A percentile compares a stretch with the other conserved stretches of the same genome.
These are phyloP conservation scores for Chlamydomonas reinhardtii DNA, from an alignment of 163 green algal genomes.

Conservation along the genomic window DNA sequence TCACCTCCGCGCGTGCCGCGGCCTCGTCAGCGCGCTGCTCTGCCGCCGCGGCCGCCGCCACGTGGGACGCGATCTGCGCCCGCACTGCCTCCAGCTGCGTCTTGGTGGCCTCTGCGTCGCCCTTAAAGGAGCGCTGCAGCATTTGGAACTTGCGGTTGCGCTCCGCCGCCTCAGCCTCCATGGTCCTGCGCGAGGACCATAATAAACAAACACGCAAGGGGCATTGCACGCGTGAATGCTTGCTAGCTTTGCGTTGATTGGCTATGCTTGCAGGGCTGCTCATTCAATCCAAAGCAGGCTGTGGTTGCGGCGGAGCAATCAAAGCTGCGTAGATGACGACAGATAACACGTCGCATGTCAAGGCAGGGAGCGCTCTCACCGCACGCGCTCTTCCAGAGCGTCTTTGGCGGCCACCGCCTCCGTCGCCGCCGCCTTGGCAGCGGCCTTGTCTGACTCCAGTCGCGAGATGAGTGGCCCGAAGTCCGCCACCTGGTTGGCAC, in stretches of 20 bases:
- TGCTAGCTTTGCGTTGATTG: too few relatives aligned
- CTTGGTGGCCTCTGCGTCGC: constrained; percentile 12
- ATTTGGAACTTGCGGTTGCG: constrained; percentile 53
- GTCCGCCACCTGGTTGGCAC: constrained; percentile 6
- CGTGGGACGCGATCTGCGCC: constrained; percentile 24
- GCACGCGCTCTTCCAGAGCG: constrained; percentile 34
- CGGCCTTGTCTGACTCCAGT: constrained; percentile 32
- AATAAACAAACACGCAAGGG: neutral
- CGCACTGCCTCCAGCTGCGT: constrained; percentile 36
- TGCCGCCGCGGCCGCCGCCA: constrained; percentile 26
- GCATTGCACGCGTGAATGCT: neutral
- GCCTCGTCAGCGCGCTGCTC: constrained; percentile 35
- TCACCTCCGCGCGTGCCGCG: constrained; percentile 10
- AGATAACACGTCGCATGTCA: too few relatives aligned
- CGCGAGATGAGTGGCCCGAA: constrained; percentile 14
- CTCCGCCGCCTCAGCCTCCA: constrained; percentile 50
- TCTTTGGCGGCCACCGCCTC: constrained; percentile 27
- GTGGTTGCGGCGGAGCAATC: too few relatives aligned
- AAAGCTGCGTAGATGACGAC: too few relatives aligned
- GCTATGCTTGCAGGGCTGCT: too few relatives aligned
- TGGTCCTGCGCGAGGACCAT: constrained; percentile 1
- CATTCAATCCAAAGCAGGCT: too few relatives aligned
- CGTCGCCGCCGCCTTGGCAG: neutral
- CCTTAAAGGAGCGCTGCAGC: constrained; percentile 49
- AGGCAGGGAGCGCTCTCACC: constrained; percentile 9